phyloP scores from a whole-genome alignment of 352 stramenopile species.

The Phytophthora nicotianae region DNA sequence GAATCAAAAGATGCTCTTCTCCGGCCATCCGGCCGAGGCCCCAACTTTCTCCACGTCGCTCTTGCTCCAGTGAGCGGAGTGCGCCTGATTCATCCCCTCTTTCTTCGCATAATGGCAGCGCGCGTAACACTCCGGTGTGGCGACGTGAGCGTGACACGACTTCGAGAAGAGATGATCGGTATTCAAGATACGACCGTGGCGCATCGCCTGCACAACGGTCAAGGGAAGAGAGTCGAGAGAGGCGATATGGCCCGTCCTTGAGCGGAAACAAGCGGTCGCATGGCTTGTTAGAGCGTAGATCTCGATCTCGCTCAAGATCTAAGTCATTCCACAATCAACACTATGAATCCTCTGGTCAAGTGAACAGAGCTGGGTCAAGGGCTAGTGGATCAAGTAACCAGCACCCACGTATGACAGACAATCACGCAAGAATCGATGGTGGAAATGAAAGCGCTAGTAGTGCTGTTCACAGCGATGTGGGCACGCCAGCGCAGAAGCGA shows the following conservation, averaged over 20 bases:
- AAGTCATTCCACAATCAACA: conserved; percentile 14
- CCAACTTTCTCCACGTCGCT: conserved; percentile 25
- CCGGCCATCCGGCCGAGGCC: not conserved
- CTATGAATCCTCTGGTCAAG: conserved; percentile 5
- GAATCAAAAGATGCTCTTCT: conserved; percentile 34
- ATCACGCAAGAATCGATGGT: conserved; percentile 2
- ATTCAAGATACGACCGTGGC: conserved; percentile 14
- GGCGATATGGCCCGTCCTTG: conserved; percentile 8
- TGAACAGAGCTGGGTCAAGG: conserved; percentile 6
- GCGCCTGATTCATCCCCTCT: conserved; percentile 22
- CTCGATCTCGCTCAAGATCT: conserved; percentile 25
- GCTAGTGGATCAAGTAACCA: not conserved
- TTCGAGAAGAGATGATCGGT: conserved; percentile 18
- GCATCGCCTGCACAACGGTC: not conserved
- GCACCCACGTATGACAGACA: not conserved
- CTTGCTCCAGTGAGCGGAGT: conserved; percentile 43
- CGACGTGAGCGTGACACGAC: conserved; percentile 19
- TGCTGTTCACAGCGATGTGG: conserved; percentile 3
- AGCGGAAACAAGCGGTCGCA: conserved; percentile 23
- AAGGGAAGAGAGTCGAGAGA: conserved; percentile 7
- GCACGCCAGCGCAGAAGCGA: conserved; percentile 11
- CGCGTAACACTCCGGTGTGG: conserved; percentile 19
- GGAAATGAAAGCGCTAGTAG: conserved; percentile 2
- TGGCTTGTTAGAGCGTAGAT: conserved; percentile 15
- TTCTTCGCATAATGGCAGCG: conserved; percentile 23